Evolutionary conservation across 2,329 filamentous ascomycete genomes (phyloP), one percentile per base, ranked within the genome.

Genomic region (Sordariomycetes sp.): DNA sequence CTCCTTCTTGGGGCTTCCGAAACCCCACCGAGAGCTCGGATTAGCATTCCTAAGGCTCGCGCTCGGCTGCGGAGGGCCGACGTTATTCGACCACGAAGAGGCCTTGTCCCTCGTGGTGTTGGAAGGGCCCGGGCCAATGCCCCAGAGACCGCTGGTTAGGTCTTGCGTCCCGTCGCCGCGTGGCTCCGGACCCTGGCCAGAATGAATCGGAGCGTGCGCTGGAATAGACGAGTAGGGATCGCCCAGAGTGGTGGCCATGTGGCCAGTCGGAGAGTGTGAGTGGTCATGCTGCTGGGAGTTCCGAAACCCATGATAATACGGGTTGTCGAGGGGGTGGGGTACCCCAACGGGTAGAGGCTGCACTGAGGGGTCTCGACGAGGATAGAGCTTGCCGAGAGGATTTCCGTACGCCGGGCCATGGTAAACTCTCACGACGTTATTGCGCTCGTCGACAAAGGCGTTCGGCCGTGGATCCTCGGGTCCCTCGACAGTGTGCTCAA

Each of bases 331-430:
- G 28, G 55, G 55, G 28, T 53, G 65, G 12, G 64, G 48, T 20
- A 52, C 55, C 14, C 55, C 48, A 7, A 56, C 2, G 76, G 76
- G 59, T 16, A 53, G 16, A 37, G 46, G 25, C 5, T 25, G 48
- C 37, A 24, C 12, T 25, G 65, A 65, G 20, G 68, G 61, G 25
- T 69, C 64, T 6, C 69, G 70, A 7, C 65, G 67, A 2, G 79
- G 78, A 63, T 83, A 79, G n/a, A 80, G 64, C 25, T 65, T 63
- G 1, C 72, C 72, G 25, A 72, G 69, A 25, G 76, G 74, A 61
- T 80, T 80, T 4, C 80, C 80, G 64, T 81, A 85, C 0, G 72
- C 70, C 2, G 77, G 75, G 0, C 81, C 81, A 61, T 85, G 78
- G 61, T 85, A 85, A 28, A 84, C 76, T 16, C 80, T 77, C 55